Percentiles rank a stretch among this genome's conserved stretches.
These are phyloP conservation scores for Ocimum tenuiflorum DNA, from an alignment of 257 asterid species.

Conservation along the genomic window DNA sequence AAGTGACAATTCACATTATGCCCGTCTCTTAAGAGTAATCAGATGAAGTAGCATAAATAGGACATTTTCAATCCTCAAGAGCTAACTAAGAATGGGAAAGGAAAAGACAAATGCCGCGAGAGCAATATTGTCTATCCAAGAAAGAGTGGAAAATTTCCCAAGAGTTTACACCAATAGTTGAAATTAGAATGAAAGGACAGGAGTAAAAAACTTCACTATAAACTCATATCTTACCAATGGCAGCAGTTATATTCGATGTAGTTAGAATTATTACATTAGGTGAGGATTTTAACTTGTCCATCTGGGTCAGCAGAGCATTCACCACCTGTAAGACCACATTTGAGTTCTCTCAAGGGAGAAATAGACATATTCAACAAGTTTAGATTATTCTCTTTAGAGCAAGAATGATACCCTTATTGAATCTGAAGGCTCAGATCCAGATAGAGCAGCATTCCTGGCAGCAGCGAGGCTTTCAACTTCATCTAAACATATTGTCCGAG, in stretches of 20 bases:
- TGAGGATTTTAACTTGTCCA: constrained; percentile 83
- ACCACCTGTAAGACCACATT: constrained; percentile 65
- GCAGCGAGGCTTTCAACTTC: constrained; percentile 99
- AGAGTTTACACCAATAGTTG: not conserved
- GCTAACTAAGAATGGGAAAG: too few relatives aligned
- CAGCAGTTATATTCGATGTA: constrained; percentile 96
- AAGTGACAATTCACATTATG: not conserved
- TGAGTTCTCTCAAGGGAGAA: constrained; percentile 17
- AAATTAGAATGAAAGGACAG: not conserved
- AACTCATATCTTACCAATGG: constrained; percentile 61
- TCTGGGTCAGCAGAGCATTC: constrained; percentile 90
- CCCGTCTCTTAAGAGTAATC: too few relatives aligned
- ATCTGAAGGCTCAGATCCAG: constrained; percentile 99
- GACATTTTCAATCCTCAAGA: too few relatives aligned
- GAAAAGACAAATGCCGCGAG: too few relatives aligned
- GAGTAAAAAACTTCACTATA: not conserved
- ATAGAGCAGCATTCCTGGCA: constrained; percentile 94
- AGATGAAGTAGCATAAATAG: too few relatives aligned
- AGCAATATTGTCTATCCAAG: too few relatives aligned
- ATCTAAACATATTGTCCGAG: constrained; percentile 41
- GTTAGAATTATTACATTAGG: constrained; percentile 90
- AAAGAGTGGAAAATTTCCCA: too few relatives aligned
- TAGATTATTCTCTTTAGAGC: constrained; percentile 9
- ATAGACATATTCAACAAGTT: constrained; percentile 7
- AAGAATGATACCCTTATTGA: constrained; percentile 74